Conservation (phyloP, 352 stramenopile species). For the Globisporangium canariense region DNA sequence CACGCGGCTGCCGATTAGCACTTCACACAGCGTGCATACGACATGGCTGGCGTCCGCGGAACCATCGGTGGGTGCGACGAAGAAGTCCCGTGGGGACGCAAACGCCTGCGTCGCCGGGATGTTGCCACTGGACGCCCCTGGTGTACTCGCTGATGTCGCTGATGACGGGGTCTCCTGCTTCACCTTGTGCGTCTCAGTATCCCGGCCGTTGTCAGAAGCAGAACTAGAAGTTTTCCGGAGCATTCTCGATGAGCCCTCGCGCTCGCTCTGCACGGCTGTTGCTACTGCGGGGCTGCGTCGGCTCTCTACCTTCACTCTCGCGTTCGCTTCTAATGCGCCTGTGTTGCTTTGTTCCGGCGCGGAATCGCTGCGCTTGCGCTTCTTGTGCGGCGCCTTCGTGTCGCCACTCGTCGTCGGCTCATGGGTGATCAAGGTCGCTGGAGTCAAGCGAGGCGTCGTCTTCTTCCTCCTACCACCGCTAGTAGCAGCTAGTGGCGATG, state of each 20-base stretch:
- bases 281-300: neutral
- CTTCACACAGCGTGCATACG: constrained; percentile 45
- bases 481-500: too few species aligned
- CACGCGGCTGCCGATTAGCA: constrained; percentile 38
- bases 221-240: neutral
- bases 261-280: neutral
- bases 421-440: neutral
- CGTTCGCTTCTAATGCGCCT: neutral
- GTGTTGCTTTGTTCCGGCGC: neutral
- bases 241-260: neutral
- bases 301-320: neutral
- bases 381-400: neutral
- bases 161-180: neutral
- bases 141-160: neutral
- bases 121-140: constrained; percentile 18
- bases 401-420: neutral
- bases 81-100: constrained; percentile 42
- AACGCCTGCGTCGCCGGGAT: constrained; percentile 48
- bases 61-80: constrained; percentile 20
- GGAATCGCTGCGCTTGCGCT: constrained; percentile 5
- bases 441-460: neutral
- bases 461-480: neutral
- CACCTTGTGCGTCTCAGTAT: neutral
- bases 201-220: neutral
- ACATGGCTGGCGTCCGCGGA: constrained; percentile 25